phyloP scores from a whole-genome alignment of 768 basidiomycete genomes.

The Boletales sp. region DNA sequence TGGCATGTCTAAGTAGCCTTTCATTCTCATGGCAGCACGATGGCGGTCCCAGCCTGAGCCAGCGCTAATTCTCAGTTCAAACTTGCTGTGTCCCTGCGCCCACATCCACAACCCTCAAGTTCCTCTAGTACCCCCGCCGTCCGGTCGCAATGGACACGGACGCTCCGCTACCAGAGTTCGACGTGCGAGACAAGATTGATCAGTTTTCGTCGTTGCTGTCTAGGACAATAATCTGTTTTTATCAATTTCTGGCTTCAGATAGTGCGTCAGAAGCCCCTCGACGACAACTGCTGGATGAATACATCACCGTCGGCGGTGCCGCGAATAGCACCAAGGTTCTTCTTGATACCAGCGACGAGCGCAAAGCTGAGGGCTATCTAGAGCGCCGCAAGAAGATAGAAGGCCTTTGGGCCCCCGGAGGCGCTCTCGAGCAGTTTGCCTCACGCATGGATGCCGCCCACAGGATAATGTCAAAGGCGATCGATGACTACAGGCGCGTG shows the following conservation, averaged over 20 bases:
- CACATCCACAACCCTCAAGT: neutral
- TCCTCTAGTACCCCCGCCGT: neutral
- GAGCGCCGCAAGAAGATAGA: constrained; percentile 19
- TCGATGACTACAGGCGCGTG: constrained; percentile 16
- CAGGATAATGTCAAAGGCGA: constrained; percentile 18
- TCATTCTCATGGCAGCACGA: too few species aligned
- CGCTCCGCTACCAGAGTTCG: constrained; percentile 4
- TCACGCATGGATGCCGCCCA: constrained; percentile 18
- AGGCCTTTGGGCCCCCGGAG: constrained; percentile 15
- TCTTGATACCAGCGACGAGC: constrained; percentile 22
- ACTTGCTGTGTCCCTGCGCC: constrained; percentile 5
- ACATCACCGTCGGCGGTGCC: constrained; percentile 26
- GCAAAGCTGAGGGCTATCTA: constrained; percentile 18
- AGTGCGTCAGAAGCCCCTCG: constrained; percentile 19
- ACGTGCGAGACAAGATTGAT: constrained; percentile 23
- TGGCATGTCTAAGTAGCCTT: too few species aligned
- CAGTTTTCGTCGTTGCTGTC: constrained; percentile 17
- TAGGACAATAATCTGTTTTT: constrained; percentile 24
- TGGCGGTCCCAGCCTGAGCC: too few species aligned
- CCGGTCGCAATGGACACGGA: constrained; percentile 12
- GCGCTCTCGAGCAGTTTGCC: constrained; percentile 16
- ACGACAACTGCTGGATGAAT: constrained; percentile 22
- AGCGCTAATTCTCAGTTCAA: constrained; percentile 1
- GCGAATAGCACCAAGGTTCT: constrained; percentile 23
- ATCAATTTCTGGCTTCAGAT: constrained; percentile 27